These are phyloP conservation scores for Blastomyces parvus DNA, from an alignment of 2,329 filamentous ascomycete species.

Conservation along the genomic window DNA sequence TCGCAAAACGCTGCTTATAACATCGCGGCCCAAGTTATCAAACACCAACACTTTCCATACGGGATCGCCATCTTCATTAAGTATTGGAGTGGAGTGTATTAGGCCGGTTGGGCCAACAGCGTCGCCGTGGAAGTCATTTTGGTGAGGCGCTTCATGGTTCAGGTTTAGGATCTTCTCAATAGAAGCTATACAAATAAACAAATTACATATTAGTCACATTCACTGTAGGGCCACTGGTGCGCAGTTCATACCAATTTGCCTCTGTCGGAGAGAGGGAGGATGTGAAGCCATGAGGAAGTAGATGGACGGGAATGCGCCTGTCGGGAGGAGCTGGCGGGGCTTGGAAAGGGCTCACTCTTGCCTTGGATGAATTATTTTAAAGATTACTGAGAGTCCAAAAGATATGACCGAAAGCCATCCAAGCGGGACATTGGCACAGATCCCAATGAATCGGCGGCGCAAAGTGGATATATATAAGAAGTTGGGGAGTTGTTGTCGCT, in stretches of 20 bases:
- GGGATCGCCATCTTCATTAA: conserved; percentile 79
- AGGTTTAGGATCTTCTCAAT: conserved; percentile 94
- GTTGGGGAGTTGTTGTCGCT: neutral
- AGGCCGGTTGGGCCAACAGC: conserved; percentile 51
- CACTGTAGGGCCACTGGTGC: neutral
- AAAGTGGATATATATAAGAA: neutral
- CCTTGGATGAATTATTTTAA: neutral
- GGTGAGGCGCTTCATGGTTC: conserved; percentile 58
- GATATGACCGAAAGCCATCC: neutral
- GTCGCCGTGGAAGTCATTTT: conserved; percentile 48
- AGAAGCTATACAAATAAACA: conserved; percentile 50
- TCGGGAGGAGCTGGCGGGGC: neutral
- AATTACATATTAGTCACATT: neutral
- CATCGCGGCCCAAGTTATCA: conserved; percentile 81
- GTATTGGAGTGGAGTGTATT: conserved; percentile 63
- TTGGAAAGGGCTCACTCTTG: neutral
- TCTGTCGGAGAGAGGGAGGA: conserved; percentile 55
- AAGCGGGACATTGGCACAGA: neutral
- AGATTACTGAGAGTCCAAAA: neutral
- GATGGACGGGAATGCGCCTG: neutral
- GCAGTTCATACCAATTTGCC: conserved; percentile 55
- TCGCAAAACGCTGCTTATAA: conserved; percentile 90
- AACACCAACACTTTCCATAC: conserved; percentile 98
- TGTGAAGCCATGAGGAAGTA: conserved; percentile 43
- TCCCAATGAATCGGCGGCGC: neutral